Percentiles rank a stretch among this genome's conserved stretches.
Evolutionary conservation across 208 protist species (phyloP).

Genomic region (Wallacemonas sp.): DNA sequence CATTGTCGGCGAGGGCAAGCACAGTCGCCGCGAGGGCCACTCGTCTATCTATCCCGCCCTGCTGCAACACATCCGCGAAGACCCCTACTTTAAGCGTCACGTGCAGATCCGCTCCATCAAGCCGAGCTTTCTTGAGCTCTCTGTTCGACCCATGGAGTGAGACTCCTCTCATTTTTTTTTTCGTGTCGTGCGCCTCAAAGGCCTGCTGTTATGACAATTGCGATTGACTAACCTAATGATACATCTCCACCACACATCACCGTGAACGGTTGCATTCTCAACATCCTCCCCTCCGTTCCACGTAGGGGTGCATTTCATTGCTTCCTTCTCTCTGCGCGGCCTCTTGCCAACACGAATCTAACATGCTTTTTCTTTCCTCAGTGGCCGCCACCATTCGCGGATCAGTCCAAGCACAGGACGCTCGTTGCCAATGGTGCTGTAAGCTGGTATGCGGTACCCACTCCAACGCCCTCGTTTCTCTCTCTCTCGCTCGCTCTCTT

Average conservation of each 20-base stretch:
- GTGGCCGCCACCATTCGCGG: too few relatives aligned
- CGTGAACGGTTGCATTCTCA: not conserved
- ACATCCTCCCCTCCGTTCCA: not conserved
- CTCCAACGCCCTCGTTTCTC: too few relatives aligned
- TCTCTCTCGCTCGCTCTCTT: too few relatives aligned
- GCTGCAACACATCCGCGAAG: conserved; percentile 29
- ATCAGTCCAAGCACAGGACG: too few relatives aligned
- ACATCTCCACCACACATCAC: too few relatives aligned
- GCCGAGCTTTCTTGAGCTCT: conserved; percentile 38
- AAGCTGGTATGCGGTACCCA: too few relatives aligned
- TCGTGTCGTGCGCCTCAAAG: not conserved
- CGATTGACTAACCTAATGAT: too few relatives aligned
- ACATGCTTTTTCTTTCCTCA: conserved; percentile 16
- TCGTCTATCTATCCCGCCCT: conserved; percentile 34
- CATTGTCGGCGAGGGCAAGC: conserved; percentile 58
- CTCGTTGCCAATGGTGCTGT: too few relatives aligned
- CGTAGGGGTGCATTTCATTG: not conserved
- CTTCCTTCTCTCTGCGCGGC: too few relatives aligned
- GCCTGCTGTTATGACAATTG: not conserved
- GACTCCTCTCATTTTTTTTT: conserved; percentile 5
- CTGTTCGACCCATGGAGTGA: conserved; percentile 6
- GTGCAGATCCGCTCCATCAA: conserved; percentile 40
- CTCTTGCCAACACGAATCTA: too few relatives aligned
- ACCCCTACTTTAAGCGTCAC: conserved; percentile 24
- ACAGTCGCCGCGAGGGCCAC: conserved; percentile 51